Evolutionary conservation across 768 basidiomycete genomes (phyloP), one percentile per base, ranked within the genome.

Genomic region (Phlebiopsis gigantea): DNA sequence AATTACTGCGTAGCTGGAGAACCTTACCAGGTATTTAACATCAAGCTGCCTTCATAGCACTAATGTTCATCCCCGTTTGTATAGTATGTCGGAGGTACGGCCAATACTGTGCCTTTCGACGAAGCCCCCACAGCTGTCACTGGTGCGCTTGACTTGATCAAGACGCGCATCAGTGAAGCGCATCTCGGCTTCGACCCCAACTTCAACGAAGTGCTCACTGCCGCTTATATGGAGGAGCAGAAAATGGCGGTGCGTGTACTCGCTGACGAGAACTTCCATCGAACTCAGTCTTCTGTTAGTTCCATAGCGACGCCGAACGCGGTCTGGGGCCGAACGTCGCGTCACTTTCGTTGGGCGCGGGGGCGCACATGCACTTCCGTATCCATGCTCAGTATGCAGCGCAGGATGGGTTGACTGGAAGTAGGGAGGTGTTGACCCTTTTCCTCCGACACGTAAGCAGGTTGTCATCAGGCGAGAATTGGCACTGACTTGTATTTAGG

Each of bases 221-320:
- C 85, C 46, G 90, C 88, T 1, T 93, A 93, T 63, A 90, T 92
- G 87, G 87, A 89, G 64, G 77, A 81, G 56, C 90, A 92, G 68
- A 87, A 79, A 66, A 93, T 93, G 90, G 80, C 88, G 48, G 90
- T 90, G 66, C 64, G 68, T 56, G 10, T n/a, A n/a, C n/a, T n/a
- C n/a, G n/a, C n/a, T n/a, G n/a, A n/a, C n/a, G n/a, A n/a, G n/a
- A n/a, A n/a, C n/a, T n/a, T n/a, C n/a, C n/a, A n/a, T n/a, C n/a
- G n/a, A n/a, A n/a, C n/a, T n/a, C n/a, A n/a, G n/a, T n/a, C n/a
- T n/a, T n/a, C n/a, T 14, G 34, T 19, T 42, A 90, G 88, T 91
- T 89, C 66, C 90, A 92, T 62, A 90, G 85, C 58, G 90, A 93
- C 62, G 79, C 78, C 54, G 90, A 93, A 71, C 71, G 73, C 10